Evolutionary conservation across 73 alveolate species (phyloP).

Genomic region (Stentor roeselii): DNA sequence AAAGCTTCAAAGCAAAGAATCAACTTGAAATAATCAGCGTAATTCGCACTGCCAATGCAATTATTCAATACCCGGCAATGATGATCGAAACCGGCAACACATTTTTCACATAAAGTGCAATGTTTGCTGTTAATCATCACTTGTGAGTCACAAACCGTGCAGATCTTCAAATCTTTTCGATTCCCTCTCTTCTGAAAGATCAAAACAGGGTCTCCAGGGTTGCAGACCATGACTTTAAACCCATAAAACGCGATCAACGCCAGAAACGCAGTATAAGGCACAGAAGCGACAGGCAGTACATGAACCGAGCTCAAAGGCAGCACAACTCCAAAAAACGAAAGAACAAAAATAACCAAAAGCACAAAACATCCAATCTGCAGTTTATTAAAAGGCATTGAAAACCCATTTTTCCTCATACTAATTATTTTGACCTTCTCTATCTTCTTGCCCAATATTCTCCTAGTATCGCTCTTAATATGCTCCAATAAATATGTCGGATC

Average conservation of each 20-base stretch:
- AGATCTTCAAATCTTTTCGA: not conserved
- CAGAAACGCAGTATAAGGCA: not conserved
- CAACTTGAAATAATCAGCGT: too few species aligned
- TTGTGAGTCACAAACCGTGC: not conserved
- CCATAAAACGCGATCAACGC: too few species aligned
- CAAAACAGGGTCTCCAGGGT: not conserved
- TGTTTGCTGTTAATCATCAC: not conserved
- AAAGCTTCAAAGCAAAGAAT: not conserved
- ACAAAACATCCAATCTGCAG: not conserved
- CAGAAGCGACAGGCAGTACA: not conserved
- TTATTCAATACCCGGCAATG: not conserved
- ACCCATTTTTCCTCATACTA: not conserved
- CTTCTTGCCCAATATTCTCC: too few species aligned
- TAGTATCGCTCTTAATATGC: too few species aligned
- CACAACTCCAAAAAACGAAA: not conserved
- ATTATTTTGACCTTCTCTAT: not conserved
- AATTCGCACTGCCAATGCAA: not conserved
- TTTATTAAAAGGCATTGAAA: not conserved
- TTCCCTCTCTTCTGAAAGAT: too few species aligned
- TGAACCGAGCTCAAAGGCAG: not conserved
- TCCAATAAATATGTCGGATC: not conserved
- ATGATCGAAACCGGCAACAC: not conserved
- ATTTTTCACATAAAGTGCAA: not conserved
- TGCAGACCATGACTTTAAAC: not conserved
- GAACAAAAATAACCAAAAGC: not conserved